Conservation (phyloP, 768 basidiomycete species). For the Kwoniella sp. region DNA sequence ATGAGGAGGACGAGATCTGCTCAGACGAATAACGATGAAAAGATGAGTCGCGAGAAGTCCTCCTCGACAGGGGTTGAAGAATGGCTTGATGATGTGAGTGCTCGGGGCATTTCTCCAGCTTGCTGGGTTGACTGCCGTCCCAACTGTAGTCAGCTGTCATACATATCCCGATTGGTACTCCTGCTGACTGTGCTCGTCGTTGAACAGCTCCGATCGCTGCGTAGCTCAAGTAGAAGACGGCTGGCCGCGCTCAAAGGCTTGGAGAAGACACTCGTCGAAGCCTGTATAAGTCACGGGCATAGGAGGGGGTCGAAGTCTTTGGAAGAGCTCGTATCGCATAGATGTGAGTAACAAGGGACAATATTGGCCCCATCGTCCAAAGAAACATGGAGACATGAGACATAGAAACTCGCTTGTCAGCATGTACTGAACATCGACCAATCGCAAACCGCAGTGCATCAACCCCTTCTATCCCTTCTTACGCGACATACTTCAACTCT, state of each 20-base stretch:
- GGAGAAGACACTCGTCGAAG: constrained; percentile 24
- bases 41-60: constrained; percentile 6
- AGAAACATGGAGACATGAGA: background rate
- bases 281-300: constrained; percentile 14
- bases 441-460: constrained; percentile 37
- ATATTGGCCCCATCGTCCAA: no score
- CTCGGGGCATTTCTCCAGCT: no score
- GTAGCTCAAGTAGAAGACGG: constrained; percentile 28
- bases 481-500: constrained; percentile 39
- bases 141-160: no score
- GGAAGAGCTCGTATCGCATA: constrained; percentile 11
- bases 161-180: no score
- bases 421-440: no score
- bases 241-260: constrained; percentile 19
- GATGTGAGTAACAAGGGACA: constrained; percentile 11
- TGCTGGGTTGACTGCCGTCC: no score
- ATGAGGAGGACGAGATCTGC: background rate
- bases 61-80: constrained; percentile 1
- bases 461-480: constrained; percentile 35
- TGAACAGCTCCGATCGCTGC: constrained; percentile 24
- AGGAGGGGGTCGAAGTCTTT: background rate
- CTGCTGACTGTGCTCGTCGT: background rate
- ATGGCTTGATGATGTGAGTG: constrained; percentile 30
- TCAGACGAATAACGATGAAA: background rate
- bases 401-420: no score